Evolutionary conservation across 306 rosid genomes (phyloP), one percentile per base, ranked within the genome.

Genomic region (Rubus idaeus): DNA sequence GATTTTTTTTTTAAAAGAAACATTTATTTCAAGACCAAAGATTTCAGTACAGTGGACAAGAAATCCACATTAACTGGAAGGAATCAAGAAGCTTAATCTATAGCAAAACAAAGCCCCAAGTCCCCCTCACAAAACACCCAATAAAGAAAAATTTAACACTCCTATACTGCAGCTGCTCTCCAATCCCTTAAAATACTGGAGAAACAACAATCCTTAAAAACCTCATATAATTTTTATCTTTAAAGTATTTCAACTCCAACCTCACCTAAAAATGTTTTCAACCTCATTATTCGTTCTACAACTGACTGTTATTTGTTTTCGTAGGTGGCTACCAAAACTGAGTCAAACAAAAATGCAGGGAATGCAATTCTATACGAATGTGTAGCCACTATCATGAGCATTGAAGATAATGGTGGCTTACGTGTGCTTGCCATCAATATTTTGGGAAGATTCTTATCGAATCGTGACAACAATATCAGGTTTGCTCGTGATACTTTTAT

Each of bases 391-490:
- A 92, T 95, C 74, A 95, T 95, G 99, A 92, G 97, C 80, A 89
- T 95, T 60, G 97, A 95, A 91, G 97, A 95, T 82, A 91, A 83
- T 76, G 94, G 99, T 61, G 99, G 99, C 81, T 86, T 95, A 75
- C 97, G 99, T 14, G 99, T 95, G 57, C 97, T 95, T 77, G 99
- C 97, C 77, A 89, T 95, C 84, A 95, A 95, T 84, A 92, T 92
- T 83, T 82, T 95, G 79, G 99, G 99, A 71, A 90, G 99, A 87
- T 95, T 95, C 87, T 91, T 95, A 87, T 92, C 99, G 42, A 95
- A 92, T 74, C 96, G 96, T 53, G 99, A 95, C 87, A 95, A 95
- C 82, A 95, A 95, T 86, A 95, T 95, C 88, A 95, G 99, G 99
- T 95, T 68, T 80, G 52, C 42, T 83, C 84, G 3, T 61, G 1